Evolutionary conservation across 768 basidiomycete species (phyloP).

Genomic region (Suillus cothurnatus): DNA sequence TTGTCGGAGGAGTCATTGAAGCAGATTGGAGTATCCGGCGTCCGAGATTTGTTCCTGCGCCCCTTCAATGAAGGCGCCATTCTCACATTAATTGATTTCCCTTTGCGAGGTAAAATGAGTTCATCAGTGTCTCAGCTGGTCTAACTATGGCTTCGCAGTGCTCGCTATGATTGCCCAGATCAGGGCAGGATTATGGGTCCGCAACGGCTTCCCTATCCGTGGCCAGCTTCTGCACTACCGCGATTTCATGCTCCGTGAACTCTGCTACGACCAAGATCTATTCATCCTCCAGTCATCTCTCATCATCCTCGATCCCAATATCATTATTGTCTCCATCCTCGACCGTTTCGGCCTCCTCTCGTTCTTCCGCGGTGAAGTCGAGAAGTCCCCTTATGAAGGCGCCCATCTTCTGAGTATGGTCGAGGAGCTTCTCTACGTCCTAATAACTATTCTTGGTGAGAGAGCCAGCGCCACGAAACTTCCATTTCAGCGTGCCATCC

Average conservation of each 20-base stretch:
- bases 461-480: constrained; percentile 72
- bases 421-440: constrained; percentile 86
- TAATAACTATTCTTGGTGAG: constrained; percentile 88
- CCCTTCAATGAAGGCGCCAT: constrained; percentile 69
- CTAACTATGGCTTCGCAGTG: constrained; percentile 45
- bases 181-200: constrained; percentile 93
- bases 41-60: constrained; percentile 62
- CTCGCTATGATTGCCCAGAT: constrained; percentile 94
- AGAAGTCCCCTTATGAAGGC: constrained; percentile 65
- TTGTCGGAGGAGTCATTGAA: constrained; percentile 57
- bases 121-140: background rate
- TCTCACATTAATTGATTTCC: constrained; percentile 83
- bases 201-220: constrained; percentile 94
- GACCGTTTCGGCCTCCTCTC: constrained; percentile 84
- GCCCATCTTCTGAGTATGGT: constrained; percentile 81
- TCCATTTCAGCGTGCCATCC: constrained; percentile 62
- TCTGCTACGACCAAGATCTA: constrained; percentile 95
- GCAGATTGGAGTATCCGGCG: constrained; percentile 52
- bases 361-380: constrained; percentile 70
- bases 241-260: constrained; percentile 92
- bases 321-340: constrained; percentile 82
- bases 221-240: constrained; percentile 95
- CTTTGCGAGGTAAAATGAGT: constrained; percentile 70
- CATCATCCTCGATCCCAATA: constrained; percentile 74
- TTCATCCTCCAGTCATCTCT: constrained; percentile 88